phyloP scores from a whole-genome alignment of 768 basidiomycete species.

The Leccinum broughii region DNA sequence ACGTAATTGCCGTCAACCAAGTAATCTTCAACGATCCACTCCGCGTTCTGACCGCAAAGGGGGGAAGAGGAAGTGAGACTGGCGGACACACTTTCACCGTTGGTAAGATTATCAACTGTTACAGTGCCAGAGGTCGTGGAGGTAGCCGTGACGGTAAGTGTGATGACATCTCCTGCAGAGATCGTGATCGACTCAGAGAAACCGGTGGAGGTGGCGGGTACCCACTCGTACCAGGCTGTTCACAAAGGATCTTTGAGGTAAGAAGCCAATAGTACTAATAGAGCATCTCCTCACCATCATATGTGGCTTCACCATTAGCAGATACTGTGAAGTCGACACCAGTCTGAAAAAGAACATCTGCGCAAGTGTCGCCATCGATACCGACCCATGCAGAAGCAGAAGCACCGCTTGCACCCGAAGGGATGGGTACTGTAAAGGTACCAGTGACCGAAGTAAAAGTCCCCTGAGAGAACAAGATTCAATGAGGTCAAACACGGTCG shows the following conservation, averaged over 20 bases:
- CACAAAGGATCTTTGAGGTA: background rate
- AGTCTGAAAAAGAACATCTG: conserved; percentile 5
- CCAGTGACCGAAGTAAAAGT: conserved; percentile 11
- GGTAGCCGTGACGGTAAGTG: background rate
- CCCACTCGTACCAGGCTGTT: conserved; percentile 17
- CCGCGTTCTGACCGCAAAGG: conserved; percentile 8
- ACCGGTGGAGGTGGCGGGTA: background rate
- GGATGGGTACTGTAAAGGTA: conserved; percentile 9
- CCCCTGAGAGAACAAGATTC: background rate
- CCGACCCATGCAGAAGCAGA: conserved; percentile 15
- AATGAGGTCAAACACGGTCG: conserved; percentile 1
- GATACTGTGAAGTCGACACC: background rate
- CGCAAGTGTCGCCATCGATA: conserved; percentile 9
- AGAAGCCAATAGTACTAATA: too few species aligned
- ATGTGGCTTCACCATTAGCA: background rate
- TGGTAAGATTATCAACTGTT: conserved; percentile 6
- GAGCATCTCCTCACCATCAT: background rate
- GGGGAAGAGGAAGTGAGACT: background rate
- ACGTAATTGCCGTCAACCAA: background rate
- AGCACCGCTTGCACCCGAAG: background rate
- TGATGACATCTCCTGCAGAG: conserved; percentile 13
- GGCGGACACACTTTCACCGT: background rate
- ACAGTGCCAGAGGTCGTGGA: background rate
- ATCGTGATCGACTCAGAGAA: conserved; percentile 2
- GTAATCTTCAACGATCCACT: conserved; percentile 17